These are phyloP conservation scores for Symbiotaphrina buchneri DNA, from an alignment of 495 filamentous ascomycete genomes.

Conservation along the genomic window DNA sequence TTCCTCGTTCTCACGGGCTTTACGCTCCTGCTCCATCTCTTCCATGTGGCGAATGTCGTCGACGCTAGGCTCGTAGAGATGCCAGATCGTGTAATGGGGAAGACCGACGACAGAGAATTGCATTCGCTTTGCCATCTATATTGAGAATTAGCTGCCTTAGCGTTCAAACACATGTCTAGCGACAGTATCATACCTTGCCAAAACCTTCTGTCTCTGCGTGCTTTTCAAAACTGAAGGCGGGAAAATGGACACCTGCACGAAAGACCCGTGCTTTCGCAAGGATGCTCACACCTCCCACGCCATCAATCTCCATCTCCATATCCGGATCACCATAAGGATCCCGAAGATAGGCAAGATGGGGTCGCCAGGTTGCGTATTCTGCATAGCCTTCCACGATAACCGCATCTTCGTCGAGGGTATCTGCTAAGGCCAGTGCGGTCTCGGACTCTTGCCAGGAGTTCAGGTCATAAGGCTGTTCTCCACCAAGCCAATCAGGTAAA, in stretches of 20 bases:
- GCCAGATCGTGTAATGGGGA: slow-evolving; percentile 98
- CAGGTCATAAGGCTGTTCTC: slow-evolving; percentile 95
- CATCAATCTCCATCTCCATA: slow-evolving; percentile 99
- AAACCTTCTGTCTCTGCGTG: slow-evolving; percentile 98
- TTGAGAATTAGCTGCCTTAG: slow-evolving; percentile 12
- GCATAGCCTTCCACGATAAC: slow-evolving; percentile 99
- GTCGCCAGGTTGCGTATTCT: slow-evolving; percentile 96
- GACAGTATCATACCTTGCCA: slow-evolving; percentile 50
- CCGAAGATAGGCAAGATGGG: slow-evolving; percentile 88
- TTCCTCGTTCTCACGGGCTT: slow-evolving; percentile 49
- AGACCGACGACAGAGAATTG: slow-evolving; percentile 88
- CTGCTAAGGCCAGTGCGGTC: slow-evolving; percentile 79
- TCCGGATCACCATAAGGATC: slow-evolving; percentile 96
- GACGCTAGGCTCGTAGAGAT: slow-evolving; percentile 93
- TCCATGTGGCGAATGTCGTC: slow-evolving; percentile 96
- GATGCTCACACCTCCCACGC: slow-evolving; percentile 93
- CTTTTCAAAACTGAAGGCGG: slow-evolving; percentile 95
- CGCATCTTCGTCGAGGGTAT: slow-evolving; percentile 91
- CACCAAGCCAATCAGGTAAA: slow-evolving; percentile 94
- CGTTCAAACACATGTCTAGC: slow-evolving; percentile 1
- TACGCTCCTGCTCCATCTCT: slow-evolving; percentile 71
- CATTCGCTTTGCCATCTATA: slow-evolving; percentile 91
- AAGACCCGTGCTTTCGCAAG: slow-evolving; percentile 92
- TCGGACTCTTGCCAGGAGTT: slow-evolving; percentile 99
- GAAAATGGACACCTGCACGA: slow-evolving; percentile 87